These are phyloP conservation scores for Microstegium vimineum DNA, from an alignment of 176 grass and related monocot genomes.

Conservation along the genomic window DNA sequence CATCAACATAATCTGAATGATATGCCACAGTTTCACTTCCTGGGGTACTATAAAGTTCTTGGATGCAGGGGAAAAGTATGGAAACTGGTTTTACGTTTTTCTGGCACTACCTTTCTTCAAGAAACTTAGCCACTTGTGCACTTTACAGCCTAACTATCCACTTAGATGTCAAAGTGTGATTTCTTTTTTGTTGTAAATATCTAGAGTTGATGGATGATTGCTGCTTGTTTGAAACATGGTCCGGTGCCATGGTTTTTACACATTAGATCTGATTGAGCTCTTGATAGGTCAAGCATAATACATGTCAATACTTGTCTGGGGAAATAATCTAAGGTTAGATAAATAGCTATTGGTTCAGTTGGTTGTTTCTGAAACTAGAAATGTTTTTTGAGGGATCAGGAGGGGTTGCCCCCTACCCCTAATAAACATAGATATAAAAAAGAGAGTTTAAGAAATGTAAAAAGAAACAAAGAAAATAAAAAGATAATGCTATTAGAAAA, in stretches of 20 bases:
- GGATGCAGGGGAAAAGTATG: neutral
- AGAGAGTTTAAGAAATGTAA: neutral
- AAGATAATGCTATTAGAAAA: neutral
- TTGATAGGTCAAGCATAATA: neutral
- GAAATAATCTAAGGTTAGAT: neutral
- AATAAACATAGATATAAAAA: neutral
- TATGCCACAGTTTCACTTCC: neutral
- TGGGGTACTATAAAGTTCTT: neutral
- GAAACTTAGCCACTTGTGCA: neutral
- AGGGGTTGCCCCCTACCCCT: neutral
- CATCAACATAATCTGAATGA: neutral
- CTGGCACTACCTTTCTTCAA: neutral
- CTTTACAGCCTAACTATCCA: neutral
- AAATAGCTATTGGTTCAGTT: neutral
- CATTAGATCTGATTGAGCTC: neutral
- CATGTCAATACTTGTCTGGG: neutral
- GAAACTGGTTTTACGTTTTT: neutral
- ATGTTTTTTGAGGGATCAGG: neutral
- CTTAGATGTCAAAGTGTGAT: neutral
- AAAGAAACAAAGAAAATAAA: neutral
- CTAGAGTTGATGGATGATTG: neutral
- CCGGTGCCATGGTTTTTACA: neutral
- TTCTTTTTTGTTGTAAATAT: neutral
- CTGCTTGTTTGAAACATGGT: neutral
- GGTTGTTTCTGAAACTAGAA: neutral